Percentiles rank a stretch among this genome's conserved stretches.
Evolutionary conservation across 164 flowering plant genomes (phyloP).

Genomic region (Dillenia turbinata): DNA sequence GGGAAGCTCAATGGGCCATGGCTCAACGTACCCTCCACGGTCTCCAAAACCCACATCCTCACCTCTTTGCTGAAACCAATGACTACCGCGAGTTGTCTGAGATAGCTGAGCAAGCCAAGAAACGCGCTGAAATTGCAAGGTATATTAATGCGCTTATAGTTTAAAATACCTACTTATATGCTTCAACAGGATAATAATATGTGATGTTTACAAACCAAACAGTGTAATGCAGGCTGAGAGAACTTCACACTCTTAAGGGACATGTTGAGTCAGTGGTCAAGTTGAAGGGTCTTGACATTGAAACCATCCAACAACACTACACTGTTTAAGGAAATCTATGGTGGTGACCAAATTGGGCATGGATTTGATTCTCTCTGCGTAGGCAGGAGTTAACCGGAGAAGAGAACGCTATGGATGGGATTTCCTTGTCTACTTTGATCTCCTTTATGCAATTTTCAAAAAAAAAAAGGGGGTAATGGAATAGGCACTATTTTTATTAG

Average conservation of each 20-base stretch:
- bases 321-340: constrained; percentile 20
- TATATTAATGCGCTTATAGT: background rate
- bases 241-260: constrained; percentile 46
- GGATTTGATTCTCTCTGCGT: no score
- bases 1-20: constrained; percentile 84
- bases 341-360: no score
- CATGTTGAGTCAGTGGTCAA: constrained; percentile 56
- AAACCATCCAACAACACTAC: constrained; percentile 42
- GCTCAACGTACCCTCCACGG: constrained; percentile 84
- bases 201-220: no score
- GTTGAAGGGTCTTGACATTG: constrained; percentile 45
- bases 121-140: constrained; percentile 62
- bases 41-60: constrained; percentile 31
- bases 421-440: no score
- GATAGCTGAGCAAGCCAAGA: constrained; percentile 65
- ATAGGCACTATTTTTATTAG: no score
- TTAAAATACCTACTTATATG: background rate
- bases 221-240: constrained; percentile 31
- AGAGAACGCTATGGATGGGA: no score
- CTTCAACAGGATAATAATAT: no score
- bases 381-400: no score
- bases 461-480: no score
- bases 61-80: constrained; percentile 6
- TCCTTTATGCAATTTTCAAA: no score
- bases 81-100: constrained; percentile 46